A percentile compares a stretch with the other conserved stretches of the same genome.
Evolutionary conservation across 495 filamentous ascomycete species (phyloP).

Genomic region (Podospora tetraspora): DNA sequence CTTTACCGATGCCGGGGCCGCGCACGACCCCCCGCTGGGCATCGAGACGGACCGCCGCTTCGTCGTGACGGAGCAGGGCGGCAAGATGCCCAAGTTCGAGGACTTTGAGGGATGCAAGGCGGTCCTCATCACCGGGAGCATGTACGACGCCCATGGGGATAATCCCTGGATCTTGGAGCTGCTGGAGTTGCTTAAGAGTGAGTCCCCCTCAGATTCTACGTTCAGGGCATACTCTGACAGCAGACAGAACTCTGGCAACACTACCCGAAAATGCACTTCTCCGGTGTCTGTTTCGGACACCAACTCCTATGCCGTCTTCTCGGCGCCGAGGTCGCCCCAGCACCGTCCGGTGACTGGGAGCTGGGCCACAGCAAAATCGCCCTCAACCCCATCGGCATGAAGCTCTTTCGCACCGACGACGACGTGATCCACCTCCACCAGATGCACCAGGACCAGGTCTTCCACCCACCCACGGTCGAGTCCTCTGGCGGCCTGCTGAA

Average conservation of each 20-base stretch:
- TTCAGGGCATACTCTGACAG: not conserved
- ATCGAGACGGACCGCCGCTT: slow-evolving; percentile 25
- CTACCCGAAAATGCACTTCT: slow-evolving; percentile 46
- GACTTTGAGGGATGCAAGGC: slow-evolving; percentile 45
- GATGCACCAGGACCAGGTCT: slow-evolving; percentile 79
- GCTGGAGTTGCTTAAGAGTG: slow-evolving; percentile 24
- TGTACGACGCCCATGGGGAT: slow-evolving; percentile 46
- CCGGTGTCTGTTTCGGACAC: slow-evolving; percentile 83
- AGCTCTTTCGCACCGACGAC: slow-evolving; percentile 61
- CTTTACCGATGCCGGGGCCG: slow-evolving; percentile 24
- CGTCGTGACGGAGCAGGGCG: slow-evolving; percentile 28
- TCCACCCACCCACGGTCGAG: slow-evolving; percentile 35
- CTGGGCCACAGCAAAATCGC: slow-evolving; percentile 60
- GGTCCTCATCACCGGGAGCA: slow-evolving; percentile 68
- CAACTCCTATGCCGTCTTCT: slow-evolving; percentile 77
- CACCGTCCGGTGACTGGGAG: slow-evolving; percentile 67
- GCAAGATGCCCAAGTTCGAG: slow-evolving; percentile 19
- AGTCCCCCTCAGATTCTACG: not conserved
- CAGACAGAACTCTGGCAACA: slow-evolving; percentile 22
- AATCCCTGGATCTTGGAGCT: slow-evolving; percentile 62
- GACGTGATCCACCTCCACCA: slow-evolving; percentile 54
- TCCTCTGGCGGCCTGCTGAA: slow-evolving; percentile 49
- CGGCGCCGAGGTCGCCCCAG: slow-evolving; percentile 54
- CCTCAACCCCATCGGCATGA: slow-evolving; percentile 62
- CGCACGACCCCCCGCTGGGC: slow-evolving; percentile 29